Base-by-base conservation (phyloP, 1,139 yeast species). In the Pichia sp. region DNA sequence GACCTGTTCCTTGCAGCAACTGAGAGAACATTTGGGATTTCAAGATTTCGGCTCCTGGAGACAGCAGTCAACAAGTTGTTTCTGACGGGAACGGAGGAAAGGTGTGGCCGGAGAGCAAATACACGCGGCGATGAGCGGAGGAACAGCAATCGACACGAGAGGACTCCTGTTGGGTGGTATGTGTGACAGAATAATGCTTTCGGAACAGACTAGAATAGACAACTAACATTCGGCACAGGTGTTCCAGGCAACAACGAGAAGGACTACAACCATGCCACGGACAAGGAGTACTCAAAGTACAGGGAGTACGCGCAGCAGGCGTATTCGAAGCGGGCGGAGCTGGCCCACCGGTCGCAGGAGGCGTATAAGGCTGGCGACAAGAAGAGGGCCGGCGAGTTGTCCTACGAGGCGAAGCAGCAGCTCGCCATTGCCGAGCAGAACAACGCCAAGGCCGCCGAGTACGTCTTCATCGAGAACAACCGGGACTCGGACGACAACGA, bases 381-480 rank as follows among this genome's bases (percentile, higher is more conserved):
- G 56, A 78, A 76, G 26, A 73, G 72, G 61, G 98, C 98, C 1
- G 85, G 86, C 63, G 81, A 81, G 55, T 74, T 88, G 56, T 86
- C 95, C 52, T 84, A 81, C 51, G 72, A 84, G 67, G 84, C 93
- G 50, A 86, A 89, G 65, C 67, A 76, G 57, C 82, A 81, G 56
- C 74, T 75, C 38, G 71, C 67, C 0, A 73, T 84, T 61, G 95
- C 92, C 43, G 96, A 90, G 54, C 70, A 75, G 45, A 81, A 77
- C 67, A 90, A 90, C 71, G 73, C 76, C 36, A 81, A 85, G 68
- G 99, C 98, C 0, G 97, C 97, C 0, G 92, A 84, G 67, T 92
- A 85, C 67, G 98, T 90, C 2, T 92, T 92, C 68, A 75, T 85
- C 49, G 93, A 87, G 62, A 93, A 93, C 68, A 93, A 93, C 66